These are phyloP conservation scores for Dothideomycetes sp. DNA, from an alignment of 2,329 filamentous ascomycete species.

Conservation along the genomic window DNA sequence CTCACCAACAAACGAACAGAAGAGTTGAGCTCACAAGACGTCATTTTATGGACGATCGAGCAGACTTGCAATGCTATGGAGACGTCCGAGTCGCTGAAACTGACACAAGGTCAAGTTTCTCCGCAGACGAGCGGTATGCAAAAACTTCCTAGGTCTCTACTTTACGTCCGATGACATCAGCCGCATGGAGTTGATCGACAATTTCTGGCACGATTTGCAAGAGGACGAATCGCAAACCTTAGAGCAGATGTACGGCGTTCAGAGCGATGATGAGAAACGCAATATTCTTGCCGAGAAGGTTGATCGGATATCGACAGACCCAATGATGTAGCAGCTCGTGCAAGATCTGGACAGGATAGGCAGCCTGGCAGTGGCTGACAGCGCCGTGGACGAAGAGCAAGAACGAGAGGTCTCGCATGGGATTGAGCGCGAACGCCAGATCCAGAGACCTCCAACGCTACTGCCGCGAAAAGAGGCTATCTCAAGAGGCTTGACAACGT, in stretches of 20 bases:
- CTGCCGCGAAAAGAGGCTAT: conserved; percentile 31
- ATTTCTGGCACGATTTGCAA: conserved; percentile 24
- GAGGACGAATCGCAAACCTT: conserved; percentile 46
- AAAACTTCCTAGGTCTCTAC: conserved; percentile 6
- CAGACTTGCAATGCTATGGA: conserved; percentile 44
- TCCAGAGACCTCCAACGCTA: conserved; percentile 36
- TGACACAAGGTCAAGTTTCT: conserved; percentile 46
- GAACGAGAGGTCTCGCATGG: conserved; percentile 58
- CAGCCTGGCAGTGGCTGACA: conserved; percentile 18
- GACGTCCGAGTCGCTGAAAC: conserved; percentile 48
- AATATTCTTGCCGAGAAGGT: too few species aligned
- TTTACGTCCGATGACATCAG: conserved; percentile 10
- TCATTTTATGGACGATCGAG: conserved; percentile 48
- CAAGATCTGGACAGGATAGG: conserved; percentile 16
- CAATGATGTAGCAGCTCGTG: neutral
- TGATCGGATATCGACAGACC: neutral
- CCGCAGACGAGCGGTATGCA: conserved; percentile 29
- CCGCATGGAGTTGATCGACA: conserved; percentile 23
- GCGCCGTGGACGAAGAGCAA: conserved; percentile 51
- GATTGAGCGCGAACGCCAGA: conserved; percentile 47
- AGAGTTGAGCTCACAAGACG: conserved; percentile 37
- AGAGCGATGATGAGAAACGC: too few species aligned
- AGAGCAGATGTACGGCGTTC: conserved; percentile 36
- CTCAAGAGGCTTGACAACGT: conserved; percentile 30
- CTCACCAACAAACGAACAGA: conserved; percentile 12